Evolutionary conservation across 2,329 filamentous ascomycete species (phyloP).

Genomic region (Huntiella decipiens): DNA sequence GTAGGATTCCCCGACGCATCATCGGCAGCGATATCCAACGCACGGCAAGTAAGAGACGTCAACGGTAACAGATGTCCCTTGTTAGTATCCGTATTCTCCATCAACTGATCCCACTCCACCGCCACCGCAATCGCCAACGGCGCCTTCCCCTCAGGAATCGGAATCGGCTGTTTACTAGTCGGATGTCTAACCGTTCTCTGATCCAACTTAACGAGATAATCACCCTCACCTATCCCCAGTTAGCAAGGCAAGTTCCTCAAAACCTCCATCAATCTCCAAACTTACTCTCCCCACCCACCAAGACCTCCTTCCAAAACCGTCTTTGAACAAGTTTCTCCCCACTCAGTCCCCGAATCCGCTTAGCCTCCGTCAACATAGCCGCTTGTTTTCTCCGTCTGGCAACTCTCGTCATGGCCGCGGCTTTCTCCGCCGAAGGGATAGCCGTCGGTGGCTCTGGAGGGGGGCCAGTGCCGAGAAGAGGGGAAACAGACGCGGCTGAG

Average conservation of each 20-base stretch:
- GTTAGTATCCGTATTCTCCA: constrained; percentile 64
- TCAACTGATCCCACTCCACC: constrained; percentile 79
- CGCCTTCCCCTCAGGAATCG: constrained; percentile 54
- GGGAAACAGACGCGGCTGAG: constrained; percentile 27
- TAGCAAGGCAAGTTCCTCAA: too few species aligned
- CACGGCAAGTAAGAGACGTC: constrained; percentile 68
- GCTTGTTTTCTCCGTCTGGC: constrained; percentile 34
- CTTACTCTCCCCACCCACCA: constrained; percentile 49
- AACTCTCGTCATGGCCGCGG: constrained; percentile 21
- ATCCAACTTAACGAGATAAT: constrained; percentile 26
- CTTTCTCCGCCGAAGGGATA: constrained; percentile 21
- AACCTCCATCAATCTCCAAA: neutral
- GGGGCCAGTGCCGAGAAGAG: constrained; percentile 37
- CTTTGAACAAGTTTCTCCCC: constrained; percentile 31
- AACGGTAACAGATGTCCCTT: constrained; percentile 78
- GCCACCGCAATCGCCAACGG: constrained; percentile 73
- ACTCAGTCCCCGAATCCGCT: constrained; percentile 24
- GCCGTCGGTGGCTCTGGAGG: constrained; percentile 33
- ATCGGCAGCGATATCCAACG: constrained; percentile 57
- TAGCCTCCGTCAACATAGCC: constrained; percentile 32
- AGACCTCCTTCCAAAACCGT: constrained; percentile 79
- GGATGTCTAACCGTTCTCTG: constrained; percentile 60
- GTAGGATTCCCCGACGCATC: constrained; percentile 31
- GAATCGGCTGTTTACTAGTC: constrained; percentile 50
- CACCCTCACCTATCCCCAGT: too few species aligned